A percentile compares a stretch with the other conserved stretches of the same genome.
phyloP scores from a whole-genome alignment of 805 yeast genomes.

The Lachancea mirantina region DNA sequence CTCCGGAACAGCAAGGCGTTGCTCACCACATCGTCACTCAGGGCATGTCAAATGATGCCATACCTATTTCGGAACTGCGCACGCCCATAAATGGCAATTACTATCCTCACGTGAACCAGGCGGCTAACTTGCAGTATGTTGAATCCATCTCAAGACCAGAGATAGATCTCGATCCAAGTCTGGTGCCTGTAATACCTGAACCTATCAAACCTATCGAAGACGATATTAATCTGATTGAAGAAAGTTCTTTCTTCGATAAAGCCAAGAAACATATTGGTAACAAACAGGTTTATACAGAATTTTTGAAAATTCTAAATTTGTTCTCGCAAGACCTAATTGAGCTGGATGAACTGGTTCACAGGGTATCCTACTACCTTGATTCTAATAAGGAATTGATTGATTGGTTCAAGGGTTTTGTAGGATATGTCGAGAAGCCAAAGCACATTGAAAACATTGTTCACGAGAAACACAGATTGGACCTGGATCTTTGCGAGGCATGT shows the following conservation, averaged over 20 bases:
- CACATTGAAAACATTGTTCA: slow-evolving; percentile 79
- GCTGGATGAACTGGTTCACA: slow-evolving; percentile 68
- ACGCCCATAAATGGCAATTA: slow-evolving; percentile 25
- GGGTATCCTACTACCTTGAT: slow-evolving; percentile 82
- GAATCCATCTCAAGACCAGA: slow-evolving; percentile 31
- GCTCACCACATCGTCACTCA: slow-evolving; percentile 13
- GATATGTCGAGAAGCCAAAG: slow-evolving; percentile 76
- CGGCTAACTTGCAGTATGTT: slow-evolving; percentile 7
- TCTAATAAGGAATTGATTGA: slow-evolving; percentile 67
- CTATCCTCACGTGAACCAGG: slow-evolving; percentile 13
- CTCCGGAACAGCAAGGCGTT: slow-evolving; percentile 42
- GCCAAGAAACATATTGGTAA: slow-evolving; percentile 84
- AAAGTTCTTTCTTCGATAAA: slow-evolving; percentile 83
- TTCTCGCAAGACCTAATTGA: slow-evolving; percentile 89
- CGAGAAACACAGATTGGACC: slow-evolving; percentile 86
- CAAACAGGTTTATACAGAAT: slow-evolving; percentile 87
- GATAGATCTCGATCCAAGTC: slow-evolving; percentile 49
- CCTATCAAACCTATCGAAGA: slow-evolving; percentile 57
- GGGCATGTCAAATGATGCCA: slow-evolving; percentile 23
- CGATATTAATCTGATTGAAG: slow-evolving; percentile 65
- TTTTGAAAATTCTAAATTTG: slow-evolving; percentile 77
- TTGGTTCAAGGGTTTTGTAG: slow-evolving; percentile 92
- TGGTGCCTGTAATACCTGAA: slow-evolving; percentile 81
- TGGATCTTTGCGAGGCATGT: slow-evolving; percentile 84
- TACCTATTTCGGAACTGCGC: slow-evolving; percentile 34